These are phyloP conservation scores for Leucosporidium scottii DNA, from an alignment of 768 basidiomycete species.

Conservation along the genomic window DNA sequence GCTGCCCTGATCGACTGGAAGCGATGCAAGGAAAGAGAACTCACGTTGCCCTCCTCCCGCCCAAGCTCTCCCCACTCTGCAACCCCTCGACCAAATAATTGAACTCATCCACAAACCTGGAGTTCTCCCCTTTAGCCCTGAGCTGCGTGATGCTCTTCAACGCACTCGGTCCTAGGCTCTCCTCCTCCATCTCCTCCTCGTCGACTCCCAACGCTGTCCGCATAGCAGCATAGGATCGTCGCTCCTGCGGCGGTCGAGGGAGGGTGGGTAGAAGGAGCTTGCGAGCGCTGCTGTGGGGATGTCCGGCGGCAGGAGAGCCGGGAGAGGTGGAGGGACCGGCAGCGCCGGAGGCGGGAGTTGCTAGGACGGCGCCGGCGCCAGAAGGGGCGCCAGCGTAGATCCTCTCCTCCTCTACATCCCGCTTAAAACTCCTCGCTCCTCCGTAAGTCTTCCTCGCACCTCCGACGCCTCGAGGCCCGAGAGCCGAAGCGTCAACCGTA, in stretches of 20 bases:
- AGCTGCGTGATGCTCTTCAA: constrained; percentile 20
- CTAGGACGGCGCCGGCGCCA: neutral
- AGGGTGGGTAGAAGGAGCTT: neutral
- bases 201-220: constrained; percentile 21
- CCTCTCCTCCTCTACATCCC: constrained; percentile 7
- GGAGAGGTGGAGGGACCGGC: neutral
- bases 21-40: neutral
- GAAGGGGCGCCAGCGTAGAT: neutral
- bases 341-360: neutral
- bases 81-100: constrained; percentile 31
- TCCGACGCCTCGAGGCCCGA: neutral
- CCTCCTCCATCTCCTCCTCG: constrained; percentile 10
- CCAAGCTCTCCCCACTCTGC: constrained; percentile 2
- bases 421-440: constrained; percentile 5
- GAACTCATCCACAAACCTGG: constrained; percentile 31
- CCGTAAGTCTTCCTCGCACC: constrained; percentile 18
- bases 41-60: constrained; percentile 26
- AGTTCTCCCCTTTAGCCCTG: constrained; percentile 29
- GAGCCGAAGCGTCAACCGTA: neutral
- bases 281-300: neutral
- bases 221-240: constrained; percentile 8
- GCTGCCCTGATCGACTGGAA: neutral
- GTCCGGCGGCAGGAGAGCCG: neutral
- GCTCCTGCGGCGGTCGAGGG: constrained; percentile 4
- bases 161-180: constrained; percentile 5